Base-by-base conservation (phyloP, 2,329 filamentous ascomycete species). In the Fusarium siculi region DNA sequence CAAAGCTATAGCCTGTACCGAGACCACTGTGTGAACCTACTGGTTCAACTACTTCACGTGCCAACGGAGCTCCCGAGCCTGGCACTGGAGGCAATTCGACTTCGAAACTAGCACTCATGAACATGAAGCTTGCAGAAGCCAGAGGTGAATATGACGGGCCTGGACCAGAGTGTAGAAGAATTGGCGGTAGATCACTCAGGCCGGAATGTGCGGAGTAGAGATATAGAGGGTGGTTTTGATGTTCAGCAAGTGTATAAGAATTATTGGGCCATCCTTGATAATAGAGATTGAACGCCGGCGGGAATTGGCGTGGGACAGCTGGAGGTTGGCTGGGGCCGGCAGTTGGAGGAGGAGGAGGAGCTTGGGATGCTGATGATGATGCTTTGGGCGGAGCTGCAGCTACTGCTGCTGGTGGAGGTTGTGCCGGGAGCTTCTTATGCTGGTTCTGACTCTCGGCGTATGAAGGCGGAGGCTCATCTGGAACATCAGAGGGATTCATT, bases 141-240 rank as follows among this genome's bases (percentile, higher is more conserved):
- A 77, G 60, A 3, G 66, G 73, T 6, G 67, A 66, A n/a, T 57
- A 73, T 18, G 68, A 58, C 4, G 52, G 37, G 15, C 42, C 46
- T 11, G 76, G 76, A 5, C 76, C 76, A 30, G 76, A 76, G 49
- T 77, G 71, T n/a, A 77, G 64, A 25, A 77, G 50, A 30, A 77
- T 60, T 1, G 74, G 63, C 4, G 72, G 73, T 39, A 55, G 23
- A 4, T 68, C 58, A 28, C 64, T 70, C 4, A 75, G 47, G 4
- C 67, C 67, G 19, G 62, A 44, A 40, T 74, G 71, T 15, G 44
- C 54, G 30, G 65, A 56, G 47, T 66, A 78, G 28, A 72, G 40
- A 40, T 77, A 77, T 14, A 77, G 47, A 25, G 76, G 76, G 7
- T 66, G 65, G n/a, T 56, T 52, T 53, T 76, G 59, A 30, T 74